phyloP scores from a whole-genome alignment of 2,329 filamentous ascomycete genomes.

The Nothopassalora personata region DNA sequence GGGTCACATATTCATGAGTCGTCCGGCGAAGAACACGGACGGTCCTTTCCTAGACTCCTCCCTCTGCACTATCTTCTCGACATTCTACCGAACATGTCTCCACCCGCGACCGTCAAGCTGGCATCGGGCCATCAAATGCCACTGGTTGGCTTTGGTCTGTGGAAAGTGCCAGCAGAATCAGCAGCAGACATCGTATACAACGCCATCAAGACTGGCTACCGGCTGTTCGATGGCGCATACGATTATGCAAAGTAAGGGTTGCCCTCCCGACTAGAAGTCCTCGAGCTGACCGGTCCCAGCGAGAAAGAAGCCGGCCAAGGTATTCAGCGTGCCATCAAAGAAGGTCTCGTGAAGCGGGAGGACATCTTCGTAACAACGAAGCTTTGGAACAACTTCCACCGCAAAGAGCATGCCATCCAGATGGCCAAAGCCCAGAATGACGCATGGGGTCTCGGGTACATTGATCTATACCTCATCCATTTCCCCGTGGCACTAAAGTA shows the following conservation, averaged over 20 bases:
- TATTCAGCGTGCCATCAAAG: slow-evolving; percentile 62
- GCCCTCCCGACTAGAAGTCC: too few species aligned
- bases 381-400: slow-evolving; percentile 81
- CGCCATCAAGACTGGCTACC: slow-evolving; percentile 51
- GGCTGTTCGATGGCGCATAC: slow-evolving; percentile 50
- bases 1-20: not conserved
- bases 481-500: slow-evolving; percentile 37
- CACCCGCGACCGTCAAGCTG: slow-evolving; percentile 12
- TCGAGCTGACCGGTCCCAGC: slow-evolving; percentile 43
- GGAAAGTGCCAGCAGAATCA: slow-evolving; percentile 68
- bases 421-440: slow-evolving; percentile 67
- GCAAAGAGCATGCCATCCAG: slow-evolving; percentile 63
- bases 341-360: slow-evolving; percentile 68
- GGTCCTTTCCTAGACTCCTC: not conserved
- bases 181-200: slow-evolving; percentile 70
- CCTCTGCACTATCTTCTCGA: not conserved
- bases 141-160: slow-evolving; percentile 67
- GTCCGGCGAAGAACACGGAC: not conserved
- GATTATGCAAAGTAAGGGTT: slow-evolving; percentile 53
- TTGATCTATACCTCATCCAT: slow-evolving; percentile 58
- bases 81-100: not conserved
- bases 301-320: slow-evolving; percentile 61
- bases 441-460: slow-evolving; percentile 77
- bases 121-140: slow-evolving; percentile 50
- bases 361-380: slow-evolving; percentile 89